These are phyloP conservation scores for Lichtheimia ornata DNA, from an alignment of 371 early-diverging fungal species.

Conservation along the genomic window DNA sequence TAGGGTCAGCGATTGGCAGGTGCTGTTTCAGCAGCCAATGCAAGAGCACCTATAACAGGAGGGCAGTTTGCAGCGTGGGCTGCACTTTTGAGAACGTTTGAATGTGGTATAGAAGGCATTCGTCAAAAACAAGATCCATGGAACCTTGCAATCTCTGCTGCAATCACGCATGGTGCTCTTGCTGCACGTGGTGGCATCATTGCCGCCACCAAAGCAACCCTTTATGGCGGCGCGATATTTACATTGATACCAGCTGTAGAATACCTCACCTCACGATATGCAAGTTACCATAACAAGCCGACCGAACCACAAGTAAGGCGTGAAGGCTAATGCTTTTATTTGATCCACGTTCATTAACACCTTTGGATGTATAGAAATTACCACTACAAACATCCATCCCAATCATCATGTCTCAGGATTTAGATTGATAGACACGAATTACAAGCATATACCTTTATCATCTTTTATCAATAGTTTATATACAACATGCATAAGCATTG, in stretches of 20 bases:
- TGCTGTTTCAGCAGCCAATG: conserved; percentile 86
- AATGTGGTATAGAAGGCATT: conserved; percentile 89
- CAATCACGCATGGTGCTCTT: conserved; percentile 91
- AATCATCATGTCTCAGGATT: no score
- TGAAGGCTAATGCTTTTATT: no score
- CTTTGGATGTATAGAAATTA: no score
- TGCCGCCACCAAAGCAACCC: conserved; percentile 82
- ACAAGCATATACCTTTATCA: no score
- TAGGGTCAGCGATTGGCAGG: conserved; percentile 90
- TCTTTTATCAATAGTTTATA: no score
- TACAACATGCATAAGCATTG: no score
- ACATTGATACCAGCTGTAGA: conserved; percentile 94
- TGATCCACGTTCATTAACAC: no score
- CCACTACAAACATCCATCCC: no score
- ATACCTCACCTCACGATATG: conserved; percentile 66
- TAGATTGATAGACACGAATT: no score
- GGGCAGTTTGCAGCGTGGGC: conserved; percentile 99
- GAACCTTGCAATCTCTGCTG: conserved; percentile 91
- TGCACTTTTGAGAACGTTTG: conserved; percentile 94
- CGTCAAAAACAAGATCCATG: conserved; percentile 97
- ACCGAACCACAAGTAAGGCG: conserved; percentile 62
- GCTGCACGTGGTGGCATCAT: conserved; percentile 91
- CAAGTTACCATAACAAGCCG: conserved; percentile 59
- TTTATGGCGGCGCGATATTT: conserved; percentile 88
- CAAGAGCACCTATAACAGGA: conserved; percentile 92